Base-by-base conservation (phyloP, 495 filamentous ascomycete genomes). In the Podospora appendiculata region DNA sequence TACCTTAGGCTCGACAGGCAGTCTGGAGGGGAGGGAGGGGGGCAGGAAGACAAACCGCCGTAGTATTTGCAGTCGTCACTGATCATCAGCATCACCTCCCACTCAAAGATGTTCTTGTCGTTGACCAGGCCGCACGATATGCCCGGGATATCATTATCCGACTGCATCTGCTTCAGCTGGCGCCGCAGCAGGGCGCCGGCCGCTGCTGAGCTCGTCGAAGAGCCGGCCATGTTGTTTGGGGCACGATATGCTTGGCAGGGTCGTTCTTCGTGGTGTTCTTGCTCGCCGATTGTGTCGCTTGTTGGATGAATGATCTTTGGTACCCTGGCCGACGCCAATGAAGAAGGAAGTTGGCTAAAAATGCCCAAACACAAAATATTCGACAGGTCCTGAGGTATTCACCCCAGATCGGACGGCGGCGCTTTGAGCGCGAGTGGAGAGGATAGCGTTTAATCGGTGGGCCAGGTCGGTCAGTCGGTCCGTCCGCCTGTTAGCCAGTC, bases 81-180 rank as follows among this genome's bases (percentile, higher is more conserved):
- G 60, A 98, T 93, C 93, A 98, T 98, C 35, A 98, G 80, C 87
- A 96, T 95, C 13, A 98, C 90, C 67, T 97, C 92, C 93, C 93
- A 98, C 74, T 96, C 87, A 57, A 95, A 96, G n/a, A 97, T 85
- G 64, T 95, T 96, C 72, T 76, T 84, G 59, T 86, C 75, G 55
- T 84, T 82, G 19, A 93, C 83, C 33, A 98, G 75, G 1, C 93
- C 93, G 64, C 87, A 93, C 56, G 89, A 95, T 60, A 98, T 96
- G 38, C 90, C 93, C 0, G 90, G 89, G 33, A 96, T 85, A 69
- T 95, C 89, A 61, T 88, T 90, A 60, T 89, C 87, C 13, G 79
- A 84, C 68, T 96, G 89, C 82, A 98, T 96, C 58, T 90, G 82
- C 73, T 93, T 93, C 41, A 97, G 79, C 71, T 98, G 94, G 16